Base-by-base conservation (phyloP, 2,329 filamentous ascomycete species). In the Elsinoe perseae region DNA sequence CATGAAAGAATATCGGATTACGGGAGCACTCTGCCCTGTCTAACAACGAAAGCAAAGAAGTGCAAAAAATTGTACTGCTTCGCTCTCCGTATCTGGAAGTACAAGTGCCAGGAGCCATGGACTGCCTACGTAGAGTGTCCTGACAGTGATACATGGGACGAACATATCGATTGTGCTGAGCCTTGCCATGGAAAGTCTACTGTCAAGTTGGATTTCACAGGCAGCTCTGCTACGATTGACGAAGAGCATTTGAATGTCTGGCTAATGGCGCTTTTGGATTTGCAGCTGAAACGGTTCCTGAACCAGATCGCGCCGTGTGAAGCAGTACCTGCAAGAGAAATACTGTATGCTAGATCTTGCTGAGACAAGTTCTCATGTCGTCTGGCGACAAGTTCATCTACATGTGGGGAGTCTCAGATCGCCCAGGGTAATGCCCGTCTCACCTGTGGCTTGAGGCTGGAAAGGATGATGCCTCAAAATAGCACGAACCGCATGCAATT, bases 401-500 rank as follows among this genome's bases (percentile, higher is more conserved):
- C 4, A 23, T 44, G 40, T 25, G 40, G 40, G 40, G 40, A 25
- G 40, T 44, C 40, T 44, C 40, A 44, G 20, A 44, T 27, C 4
- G 4, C 25, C 40, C 40, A 21, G 10, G 20, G 23, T 18, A 3
- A 25, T 12, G 40, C 8, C 12, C n/a, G 40, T 44, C 40, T 44
- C 40, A 44, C 40, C 9, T 27, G 23, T 25, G 20, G 44, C 44
- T 30, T 50, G 23, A 28, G 44, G 16, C 44, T 30, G 8, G 40
- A 25, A 14, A 25, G 25, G 40, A 44, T 44, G 40, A 44, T 44
- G 40, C 40, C 25, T 9, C 20, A 27, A 42, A 44, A 44, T 44
- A 44, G 40, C 44, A 50, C 44, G 25, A 27, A 18, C 44, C 44
- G 44, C 44, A 50, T 30, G 44, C 10, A 50, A 50, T n/a, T 32